Conservation (phyloP, 768 basidiomycete species). For the Baorangia bicolor region DNA sequence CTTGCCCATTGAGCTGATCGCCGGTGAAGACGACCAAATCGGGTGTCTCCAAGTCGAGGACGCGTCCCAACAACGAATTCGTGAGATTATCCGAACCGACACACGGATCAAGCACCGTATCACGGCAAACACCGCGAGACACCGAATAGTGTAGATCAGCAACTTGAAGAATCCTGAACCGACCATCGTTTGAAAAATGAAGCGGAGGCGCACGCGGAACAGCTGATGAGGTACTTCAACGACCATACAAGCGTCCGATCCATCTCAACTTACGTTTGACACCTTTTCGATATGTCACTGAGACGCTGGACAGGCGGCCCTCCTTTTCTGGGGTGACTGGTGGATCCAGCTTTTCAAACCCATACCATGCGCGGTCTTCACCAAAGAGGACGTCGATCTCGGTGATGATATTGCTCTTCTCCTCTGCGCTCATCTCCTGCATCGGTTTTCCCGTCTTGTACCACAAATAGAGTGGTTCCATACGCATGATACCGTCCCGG, state of each 20-base stretch:
- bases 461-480: constrained; percentile 71
- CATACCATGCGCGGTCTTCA: constrained; percentile 80
- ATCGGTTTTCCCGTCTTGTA: constrained; percentile 70
- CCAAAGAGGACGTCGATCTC: constrained; percentile 92
- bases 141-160: constrained; percentile 95
- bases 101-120: constrained; percentile 55
- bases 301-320: constrained; percentile 50
- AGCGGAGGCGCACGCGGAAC: constrained; percentile 74
- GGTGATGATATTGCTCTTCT: constrained; percentile 69
- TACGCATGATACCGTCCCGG: constrained; percentile 57
- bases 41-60: constrained; percentile 80
- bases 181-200: constrained; percentile 80
- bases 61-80: constrained; percentile 61
- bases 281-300: constrained; percentile 68
- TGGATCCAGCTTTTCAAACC: constrained; percentile 72
- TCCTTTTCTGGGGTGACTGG: constrained; percentile 48
- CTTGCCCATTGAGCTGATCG: constrained; percentile 92
- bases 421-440: constrained; percentile 55
- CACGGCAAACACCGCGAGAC: constrained; percentile 71
- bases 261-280: constrained; percentile 58
- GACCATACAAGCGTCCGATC: neutral
- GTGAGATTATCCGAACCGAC: constrained; percentile 77
- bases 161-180: constrained; percentile 86
- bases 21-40: constrained; percentile 91
- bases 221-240: constrained; percentile 36